Conservation (phyloP, 345 rosid genomes). For the Linum lewisii region DNA sequence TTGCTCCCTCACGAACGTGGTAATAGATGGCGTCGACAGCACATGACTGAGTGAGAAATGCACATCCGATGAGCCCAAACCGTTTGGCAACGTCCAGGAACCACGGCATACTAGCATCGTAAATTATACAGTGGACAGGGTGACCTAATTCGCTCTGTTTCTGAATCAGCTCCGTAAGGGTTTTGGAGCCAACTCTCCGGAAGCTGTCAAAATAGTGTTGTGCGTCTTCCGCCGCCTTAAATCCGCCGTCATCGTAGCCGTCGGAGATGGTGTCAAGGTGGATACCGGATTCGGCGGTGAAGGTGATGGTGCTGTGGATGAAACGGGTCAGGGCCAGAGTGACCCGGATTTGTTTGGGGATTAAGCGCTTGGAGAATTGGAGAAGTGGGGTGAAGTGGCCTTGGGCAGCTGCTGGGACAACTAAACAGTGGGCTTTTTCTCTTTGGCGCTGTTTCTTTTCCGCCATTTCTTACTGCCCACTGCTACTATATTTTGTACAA, state of each 20-base stretch:
- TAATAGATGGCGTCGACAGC: slow-evolving; percentile 26
- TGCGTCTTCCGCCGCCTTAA: background rate
- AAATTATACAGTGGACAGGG: slow-evolving; percentile 5
- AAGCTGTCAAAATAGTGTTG: slow-evolving; percentile 14
- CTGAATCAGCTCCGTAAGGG: slow-evolving; percentile 12
- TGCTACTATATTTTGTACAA: background rate
- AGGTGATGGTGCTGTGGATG: slow-evolving; percentile 11
- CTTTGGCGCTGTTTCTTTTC: background rate
- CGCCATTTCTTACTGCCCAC: background rate
- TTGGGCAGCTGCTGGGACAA: slow-evolving; percentile 23
- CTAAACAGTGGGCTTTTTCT: slow-evolving; percentile 18
- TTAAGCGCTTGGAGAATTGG: slow-evolving; percentile 31
- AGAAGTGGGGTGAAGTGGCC: slow-evolving; percentile 36
- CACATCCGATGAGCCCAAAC: slow-evolving; percentile 13
- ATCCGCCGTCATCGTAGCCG: slow-evolving; percentile 28
- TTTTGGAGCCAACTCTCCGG: slow-evolving; percentile 13
- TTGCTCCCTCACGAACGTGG: slow-evolving; percentile 15
- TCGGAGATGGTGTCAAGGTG: slow-evolving; percentile 21
- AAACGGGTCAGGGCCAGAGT: slow-evolving; percentile 18
- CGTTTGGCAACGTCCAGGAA: slow-evolving; percentile 26
- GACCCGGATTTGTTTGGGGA: slow-evolving; percentile 20
- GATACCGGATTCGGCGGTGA: slow-evolving; percentile 1
- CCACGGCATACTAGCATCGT: slow-evolving; percentile 29
- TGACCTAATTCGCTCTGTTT: slow-evolving; percentile 8
- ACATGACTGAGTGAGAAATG: slow-evolving; percentile 30